Evolutionary conservation across 495 filamentous ascomycete genomes (phyloP).

Genomic region (Glonium stellatum): DNA sequence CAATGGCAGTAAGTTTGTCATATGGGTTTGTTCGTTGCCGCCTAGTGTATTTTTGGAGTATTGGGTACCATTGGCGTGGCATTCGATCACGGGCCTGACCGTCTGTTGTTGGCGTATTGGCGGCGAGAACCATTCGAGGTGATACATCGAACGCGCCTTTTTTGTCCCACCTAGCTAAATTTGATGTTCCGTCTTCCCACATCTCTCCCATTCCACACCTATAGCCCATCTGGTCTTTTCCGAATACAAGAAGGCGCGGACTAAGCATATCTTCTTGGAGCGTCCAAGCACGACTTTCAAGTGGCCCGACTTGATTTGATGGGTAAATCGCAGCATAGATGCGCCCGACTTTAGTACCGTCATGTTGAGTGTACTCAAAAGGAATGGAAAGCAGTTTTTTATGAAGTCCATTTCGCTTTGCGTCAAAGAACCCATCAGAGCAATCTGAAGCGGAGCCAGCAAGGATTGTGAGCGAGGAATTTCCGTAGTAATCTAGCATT

Average conservation of each 20-base stretch:
- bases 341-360: neutral
- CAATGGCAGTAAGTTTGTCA: neutral
- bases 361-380: neutral
- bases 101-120: neutral
- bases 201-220: neutral
- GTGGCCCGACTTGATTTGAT: neutral
- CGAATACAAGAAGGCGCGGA: neutral
- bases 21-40: neutral
- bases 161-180: neutral
- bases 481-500: neutral
- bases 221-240: neutral
- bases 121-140: neutral
- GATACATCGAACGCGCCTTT: neutral
- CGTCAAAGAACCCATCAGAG: neutral
- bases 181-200: neutral
- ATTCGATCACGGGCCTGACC: neutral
- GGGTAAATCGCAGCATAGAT: neutral
- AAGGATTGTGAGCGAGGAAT: neutral
- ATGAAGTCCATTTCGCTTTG: neutral
- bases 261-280: conserved; percentile 1
- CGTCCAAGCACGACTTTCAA: neutral
- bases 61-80: neutral
- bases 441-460: neutral
- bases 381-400: neutral
- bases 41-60: neutral